Evolutionary conservation across 495 filamentous ascomycete species (phyloP).

Genomic region (Endocarpon pusillum): DNA sequence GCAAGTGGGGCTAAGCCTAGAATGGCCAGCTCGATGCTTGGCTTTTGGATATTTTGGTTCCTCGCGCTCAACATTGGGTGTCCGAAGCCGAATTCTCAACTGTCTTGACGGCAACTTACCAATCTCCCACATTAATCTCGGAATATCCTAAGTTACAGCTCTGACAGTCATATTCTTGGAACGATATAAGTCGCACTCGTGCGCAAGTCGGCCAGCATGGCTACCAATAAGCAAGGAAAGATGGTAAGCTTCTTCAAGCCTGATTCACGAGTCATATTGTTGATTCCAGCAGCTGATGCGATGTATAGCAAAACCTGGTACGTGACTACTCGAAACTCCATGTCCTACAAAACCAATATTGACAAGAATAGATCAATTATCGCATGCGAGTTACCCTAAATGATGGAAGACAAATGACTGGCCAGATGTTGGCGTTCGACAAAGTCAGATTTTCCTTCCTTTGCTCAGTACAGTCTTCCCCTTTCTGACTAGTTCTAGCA

Average conservation of each 20-base stretch:
- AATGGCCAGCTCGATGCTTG: no score
- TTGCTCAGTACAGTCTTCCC: background rate
- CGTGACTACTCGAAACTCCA: conserved; percentile 20
- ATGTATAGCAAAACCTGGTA: conserved; percentile 83
- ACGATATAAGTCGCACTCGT: conserved; percentile 48
- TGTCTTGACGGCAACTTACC: no score
- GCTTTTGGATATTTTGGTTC: no score
- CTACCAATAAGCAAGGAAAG: conserved; percentile 87
- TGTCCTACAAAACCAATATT: background rate
- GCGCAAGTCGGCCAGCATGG: conserved; percentile 50
- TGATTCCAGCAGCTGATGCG: conserved; percentile 49
- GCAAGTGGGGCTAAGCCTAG: no score
- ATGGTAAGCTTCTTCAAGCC: conserved; percentile 57
- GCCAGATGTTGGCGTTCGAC: conserved; percentile 94
- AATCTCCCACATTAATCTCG: no score
- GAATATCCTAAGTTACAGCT: no score
- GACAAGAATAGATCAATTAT: conserved; percentile 71
- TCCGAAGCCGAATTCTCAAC: no score
- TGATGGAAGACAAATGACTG: conserved; percentile 91
- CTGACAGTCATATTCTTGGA: no score
- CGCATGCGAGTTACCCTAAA: conserved; percentile 93
- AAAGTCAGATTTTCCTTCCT: conserved; percentile 41
- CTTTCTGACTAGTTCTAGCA: conserved; percentile 40
- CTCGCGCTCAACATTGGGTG: no score
- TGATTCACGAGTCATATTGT: conserved; percentile 24